These are phyloP conservation scores for Elsinoe perseae DNA, from an alignment of 2,329 filamentous ascomycete species.

Conservation along the genomic window DNA sequence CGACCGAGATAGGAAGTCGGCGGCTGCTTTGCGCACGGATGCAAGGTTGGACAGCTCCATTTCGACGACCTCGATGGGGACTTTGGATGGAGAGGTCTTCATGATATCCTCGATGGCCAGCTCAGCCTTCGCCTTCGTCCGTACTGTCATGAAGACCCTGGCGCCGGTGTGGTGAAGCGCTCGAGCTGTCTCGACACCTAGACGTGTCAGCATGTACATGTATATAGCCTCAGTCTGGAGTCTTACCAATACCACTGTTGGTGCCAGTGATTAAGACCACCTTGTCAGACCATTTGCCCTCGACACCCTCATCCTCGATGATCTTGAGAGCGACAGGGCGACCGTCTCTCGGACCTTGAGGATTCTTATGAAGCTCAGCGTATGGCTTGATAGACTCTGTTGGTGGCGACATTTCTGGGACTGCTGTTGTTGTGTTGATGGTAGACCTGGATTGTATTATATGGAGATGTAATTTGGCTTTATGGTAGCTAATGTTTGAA, in stretches of 20 bases:
- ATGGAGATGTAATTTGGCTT: neutral
- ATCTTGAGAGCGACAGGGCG: conserved; percentile 25
- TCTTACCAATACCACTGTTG: conserved; percentile 33
- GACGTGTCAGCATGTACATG: conserved; percentile 7
- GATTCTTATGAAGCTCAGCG: neutral
- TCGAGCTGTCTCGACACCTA: conserved; percentile 38
- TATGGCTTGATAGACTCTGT: conserved; percentile 12
- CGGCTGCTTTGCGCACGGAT: conserved; percentile 29
- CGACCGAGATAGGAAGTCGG: conserved; percentile 31
- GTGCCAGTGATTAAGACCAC: conserved; percentile 39
- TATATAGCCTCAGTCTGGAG: conserved; percentile 27
- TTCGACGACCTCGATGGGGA: conserved; percentile 22
- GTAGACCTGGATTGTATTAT: too few relatives aligned
- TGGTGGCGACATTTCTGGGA: conserved; percentile 5
- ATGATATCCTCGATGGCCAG: conserved; percentile 26
- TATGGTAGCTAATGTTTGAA: neutral
- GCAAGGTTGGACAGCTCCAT: conserved; percentile 28
- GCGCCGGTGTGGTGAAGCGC: conserved; percentile 42
- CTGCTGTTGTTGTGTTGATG: neutral
- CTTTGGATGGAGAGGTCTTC: conserved; percentile 11
- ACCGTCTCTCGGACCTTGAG: conserved; percentile 24
- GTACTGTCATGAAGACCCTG: conserved; percentile 38
- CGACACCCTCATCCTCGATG: conserved; percentile 24
- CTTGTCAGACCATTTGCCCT: conserved; percentile 31
- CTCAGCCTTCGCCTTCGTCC: conserved; percentile 36